phyloP scores from a whole-genome alignment of 106 monocot species.

The Dendrobium catenatum region DNA sequence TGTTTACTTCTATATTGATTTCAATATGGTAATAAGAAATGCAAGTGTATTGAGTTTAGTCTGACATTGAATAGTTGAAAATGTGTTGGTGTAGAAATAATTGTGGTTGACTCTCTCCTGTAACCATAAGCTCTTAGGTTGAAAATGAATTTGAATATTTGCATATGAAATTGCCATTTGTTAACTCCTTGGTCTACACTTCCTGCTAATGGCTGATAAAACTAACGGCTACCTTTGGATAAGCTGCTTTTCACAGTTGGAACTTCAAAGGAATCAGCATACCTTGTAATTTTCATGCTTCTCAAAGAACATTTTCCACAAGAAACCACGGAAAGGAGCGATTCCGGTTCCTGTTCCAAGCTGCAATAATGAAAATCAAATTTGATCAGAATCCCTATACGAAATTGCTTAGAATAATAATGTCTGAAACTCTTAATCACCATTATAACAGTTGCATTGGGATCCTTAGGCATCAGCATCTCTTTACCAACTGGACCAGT shows the following conservation, averaged over 20 bases:
- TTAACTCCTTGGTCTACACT: neutral
- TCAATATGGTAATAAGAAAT: neutral
- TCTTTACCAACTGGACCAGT: conserved; percentile 98
- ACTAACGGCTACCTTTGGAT: neutral
- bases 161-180: neutral
- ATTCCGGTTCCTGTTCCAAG: conserved; percentile 97
- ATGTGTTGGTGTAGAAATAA: neutral
- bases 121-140: neutral
- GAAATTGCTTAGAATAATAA: neutral
- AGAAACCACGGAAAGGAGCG: conserved; percentile 82
- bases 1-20: too few species aligned
- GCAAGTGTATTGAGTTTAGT: neutral
- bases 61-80: neutral
- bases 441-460: conserved; percentile 91
- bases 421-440: conserved; percentile 16
- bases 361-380: conserved; percentile 29
- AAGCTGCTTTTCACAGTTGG: too few species aligned
- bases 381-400: neutral
- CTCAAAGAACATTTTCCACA: conserved; percentile 99
- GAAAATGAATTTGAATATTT: neutral
- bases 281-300: conserved; percentile 96
- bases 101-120: neutral
- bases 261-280: neutral
- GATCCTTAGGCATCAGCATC: conserved; percentile 99
- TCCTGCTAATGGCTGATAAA: neutral